phyloP scores from a whole-genome alignment of 75 land plant species.

The Cupressus sempervirens region DNA sequence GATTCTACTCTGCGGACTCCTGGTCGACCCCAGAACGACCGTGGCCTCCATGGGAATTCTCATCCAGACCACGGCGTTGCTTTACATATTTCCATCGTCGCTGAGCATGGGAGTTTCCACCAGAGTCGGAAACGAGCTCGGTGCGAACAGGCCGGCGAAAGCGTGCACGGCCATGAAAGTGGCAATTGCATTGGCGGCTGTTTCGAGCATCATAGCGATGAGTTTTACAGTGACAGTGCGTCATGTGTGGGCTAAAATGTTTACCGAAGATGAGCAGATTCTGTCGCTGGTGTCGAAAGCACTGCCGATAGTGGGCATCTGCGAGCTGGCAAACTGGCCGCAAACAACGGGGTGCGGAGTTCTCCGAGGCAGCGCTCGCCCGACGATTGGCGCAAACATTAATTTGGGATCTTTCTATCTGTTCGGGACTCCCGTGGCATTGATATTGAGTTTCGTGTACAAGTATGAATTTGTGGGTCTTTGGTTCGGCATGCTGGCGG shows the following conservation, averaged over 20 bases:
- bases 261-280: conserved; percentile 42
- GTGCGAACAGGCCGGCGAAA: conserved; percentile 29
- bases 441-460: conserved; percentile 27
- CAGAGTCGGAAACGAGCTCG: conserved; percentile 54
- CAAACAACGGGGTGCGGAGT: conserved; percentile 69
- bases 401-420: conserved; percentile 55
- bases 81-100: conserved; percentile 59
- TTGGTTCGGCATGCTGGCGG: conserved; percentile 61
- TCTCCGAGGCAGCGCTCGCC: conserved; percentile 61
- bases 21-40: conserved; percentile 28
- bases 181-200: conserved; percentile 20
- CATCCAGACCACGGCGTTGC: conserved; percentile 42
- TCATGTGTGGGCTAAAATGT: conserved; percentile 43
- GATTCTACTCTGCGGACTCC: conserved; percentile 41
- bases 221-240: conserved; percentile 37
- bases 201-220: conserved; percentile 16
- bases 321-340: conserved; percentile 71
- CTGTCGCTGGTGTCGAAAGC: conserved; percentile 30
- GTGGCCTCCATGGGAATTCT: conserved; percentile 55
- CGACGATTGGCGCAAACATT: conserved; percentile 45
- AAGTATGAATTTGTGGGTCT: conserved; percentile 44
- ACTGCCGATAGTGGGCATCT: conserved; percentile 55
- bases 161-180: conserved; percentile 26
- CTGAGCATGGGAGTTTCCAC: conserved; percentile 46
- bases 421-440: conserved; percentile 55